phyloP scores from a whole-genome alignment of 164 flowering plant genomes.

The Vitis cinerea region DNA sequence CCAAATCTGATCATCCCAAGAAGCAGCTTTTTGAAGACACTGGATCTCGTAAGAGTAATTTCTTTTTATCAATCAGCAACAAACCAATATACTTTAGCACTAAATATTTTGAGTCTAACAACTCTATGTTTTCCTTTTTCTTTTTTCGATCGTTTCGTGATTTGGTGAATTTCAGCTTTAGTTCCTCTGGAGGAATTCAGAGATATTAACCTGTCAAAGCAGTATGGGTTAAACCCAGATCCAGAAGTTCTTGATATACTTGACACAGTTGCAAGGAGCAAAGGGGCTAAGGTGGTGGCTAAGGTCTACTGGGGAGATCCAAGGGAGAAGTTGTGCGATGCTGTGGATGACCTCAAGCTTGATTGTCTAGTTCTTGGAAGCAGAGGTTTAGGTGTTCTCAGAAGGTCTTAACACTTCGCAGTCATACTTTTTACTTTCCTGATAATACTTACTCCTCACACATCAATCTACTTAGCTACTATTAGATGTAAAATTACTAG shows the following conservation, averaged over 20 bases:
- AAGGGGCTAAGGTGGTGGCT: constrained; percentile 45
- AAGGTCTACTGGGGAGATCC: constrained; percentile 88
- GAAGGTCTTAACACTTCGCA: constrained; percentile 41
- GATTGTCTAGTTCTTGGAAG: constrained; percentile 66
- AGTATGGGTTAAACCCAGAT: constrained; percentile 56
- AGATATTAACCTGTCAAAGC: constrained; percentile 38
- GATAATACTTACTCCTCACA: neutral
- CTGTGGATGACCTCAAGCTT: constrained; percentile 67
- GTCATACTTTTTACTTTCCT: too few species aligned
- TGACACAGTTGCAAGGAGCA: constrained; percentile 43
- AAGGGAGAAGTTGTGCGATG: constrained; percentile 66
- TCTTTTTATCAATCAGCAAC: neutral
- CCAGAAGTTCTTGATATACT: constrained; percentile 58
- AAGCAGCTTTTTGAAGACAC: constrained; percentile 58
- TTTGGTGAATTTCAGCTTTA: constrained; percentile 41
- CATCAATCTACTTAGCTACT: neutral
- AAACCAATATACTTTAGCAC: neutral
- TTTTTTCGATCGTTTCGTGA: neutral
- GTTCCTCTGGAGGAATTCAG: constrained; percentile 63
- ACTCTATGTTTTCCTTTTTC: neutral
- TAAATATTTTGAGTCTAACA: neutral
- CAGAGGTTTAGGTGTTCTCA: constrained; percentile 60
- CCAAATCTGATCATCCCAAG: constrained; percentile 38
- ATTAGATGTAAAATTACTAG: neutral
- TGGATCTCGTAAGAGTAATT: constrained; percentile 50